phyloP scores from a whole-genome alignment of 1,284 basidiomycete genomes.

The Sporisorium iseilematis-ciliati region DNA sequence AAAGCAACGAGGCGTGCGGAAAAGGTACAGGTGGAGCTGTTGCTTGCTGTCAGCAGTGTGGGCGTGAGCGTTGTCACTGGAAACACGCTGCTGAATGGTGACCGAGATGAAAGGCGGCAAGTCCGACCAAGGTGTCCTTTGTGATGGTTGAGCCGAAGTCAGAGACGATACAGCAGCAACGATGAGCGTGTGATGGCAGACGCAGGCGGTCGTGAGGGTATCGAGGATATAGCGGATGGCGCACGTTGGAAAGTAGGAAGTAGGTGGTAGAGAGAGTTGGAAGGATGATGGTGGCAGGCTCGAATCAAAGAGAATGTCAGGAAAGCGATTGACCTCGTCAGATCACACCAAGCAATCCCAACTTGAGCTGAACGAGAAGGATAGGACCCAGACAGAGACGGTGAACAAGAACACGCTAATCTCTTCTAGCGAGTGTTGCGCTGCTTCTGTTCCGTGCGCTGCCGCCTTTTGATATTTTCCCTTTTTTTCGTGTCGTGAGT shows the following conservation, averaged over 20 bases:
- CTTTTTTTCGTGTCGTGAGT: neutral
- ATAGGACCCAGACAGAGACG: neutral
- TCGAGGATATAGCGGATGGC: neutral
- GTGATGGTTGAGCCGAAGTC: too few species aligned
- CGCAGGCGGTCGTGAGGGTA: neutral
- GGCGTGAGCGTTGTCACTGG: neutral
- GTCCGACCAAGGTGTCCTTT: neutral
- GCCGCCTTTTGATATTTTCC: too few species aligned
- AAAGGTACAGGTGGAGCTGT: neutral
- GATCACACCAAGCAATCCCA: too few species aligned
- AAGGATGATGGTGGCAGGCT: neutral
- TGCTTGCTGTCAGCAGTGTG: neutral
- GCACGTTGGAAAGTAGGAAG: neutral
- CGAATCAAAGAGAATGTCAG: neutral
- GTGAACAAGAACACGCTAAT: neutral
- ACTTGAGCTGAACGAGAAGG: neutral
- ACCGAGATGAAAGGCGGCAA: neutral
- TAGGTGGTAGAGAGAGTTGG: too few species aligned
- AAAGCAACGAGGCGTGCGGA: neutral
- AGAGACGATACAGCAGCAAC: too few species aligned
- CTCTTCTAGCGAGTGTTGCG: neutral
- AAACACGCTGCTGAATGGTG: neutral
- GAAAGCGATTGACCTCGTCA: neutral
- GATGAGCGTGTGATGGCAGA: neutral
- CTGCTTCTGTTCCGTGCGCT: neutral